Evolutionary conservation across 441 rosid genomes (phyloP).

Genomic region (Lepidium campestre): DNA sequence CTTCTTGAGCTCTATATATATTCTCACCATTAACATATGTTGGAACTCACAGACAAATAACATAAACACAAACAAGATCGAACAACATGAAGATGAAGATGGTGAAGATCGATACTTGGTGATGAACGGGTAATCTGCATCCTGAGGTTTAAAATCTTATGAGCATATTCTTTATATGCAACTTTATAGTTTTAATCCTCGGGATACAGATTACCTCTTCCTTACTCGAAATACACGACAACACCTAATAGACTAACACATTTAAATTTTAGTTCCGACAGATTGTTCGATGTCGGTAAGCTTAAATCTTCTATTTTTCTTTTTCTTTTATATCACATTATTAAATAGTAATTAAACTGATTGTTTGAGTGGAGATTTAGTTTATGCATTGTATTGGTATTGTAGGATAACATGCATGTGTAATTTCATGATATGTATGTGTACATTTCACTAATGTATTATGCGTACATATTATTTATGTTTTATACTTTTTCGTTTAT

Average conservation of each 20-base stretch:
- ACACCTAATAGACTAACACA: neutral
- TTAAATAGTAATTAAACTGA: too few relatives aligned
- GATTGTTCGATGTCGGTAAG: too few relatives aligned
- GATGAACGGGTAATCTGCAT: constrained; percentile 89
- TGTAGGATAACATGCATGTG: too few relatives aligned
- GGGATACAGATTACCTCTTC: constrained; percentile 81
- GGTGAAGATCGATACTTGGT: constrained; percentile 29
- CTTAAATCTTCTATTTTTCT: too few relatives aligned
- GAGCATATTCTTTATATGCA: neutral
- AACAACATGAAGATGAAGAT: neutral
- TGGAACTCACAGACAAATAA: too few relatives aligned
- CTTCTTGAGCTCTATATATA: constrained; percentile 9
- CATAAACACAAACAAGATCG: neutral
- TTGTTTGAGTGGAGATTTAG: too few relatives aligned
- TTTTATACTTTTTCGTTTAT: neutral
- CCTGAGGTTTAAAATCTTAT: constrained; percentile 78
- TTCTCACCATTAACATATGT: neutral
- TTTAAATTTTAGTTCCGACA: neutral
- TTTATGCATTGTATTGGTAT: too few relatives aligned
- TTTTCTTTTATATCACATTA: too few relatives aligned
- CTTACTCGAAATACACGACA: constrained; percentile 34
- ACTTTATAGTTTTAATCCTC: constrained; percentile 36
- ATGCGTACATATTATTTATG: too few relatives aligned
- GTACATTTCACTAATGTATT: neutral
- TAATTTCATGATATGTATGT: neutral